Conservation (phyloP, 2,329 filamentous ascomycete species). For the Colletotrichum plurivorum region DNA sequence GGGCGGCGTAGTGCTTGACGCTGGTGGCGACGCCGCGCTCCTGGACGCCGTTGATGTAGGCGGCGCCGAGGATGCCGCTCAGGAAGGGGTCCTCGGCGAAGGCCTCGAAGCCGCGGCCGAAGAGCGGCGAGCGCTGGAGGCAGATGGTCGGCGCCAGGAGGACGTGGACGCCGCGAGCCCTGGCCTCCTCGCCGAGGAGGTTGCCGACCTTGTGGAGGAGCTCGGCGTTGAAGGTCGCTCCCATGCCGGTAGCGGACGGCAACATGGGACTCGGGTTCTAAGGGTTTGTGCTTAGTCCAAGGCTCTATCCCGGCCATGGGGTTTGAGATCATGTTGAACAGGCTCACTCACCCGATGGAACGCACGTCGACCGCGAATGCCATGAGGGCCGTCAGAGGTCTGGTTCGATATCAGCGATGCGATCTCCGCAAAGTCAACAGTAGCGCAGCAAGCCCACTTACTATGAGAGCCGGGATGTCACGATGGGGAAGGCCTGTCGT, state of each 20-base stretch:
- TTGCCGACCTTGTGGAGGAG: constrained; percentile 69
- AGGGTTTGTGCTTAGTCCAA: constrained; percentile 19
- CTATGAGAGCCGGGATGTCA: constrained; percentile 32
- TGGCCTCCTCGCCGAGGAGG: constrained; percentile 68
- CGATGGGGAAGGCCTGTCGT: constrained; percentile 39
- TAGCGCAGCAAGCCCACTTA: neutral
- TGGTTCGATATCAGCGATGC: neutral
- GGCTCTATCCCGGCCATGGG: neutral
- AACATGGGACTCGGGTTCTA: constrained; percentile 46
- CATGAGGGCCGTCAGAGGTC: constrained; percentile 36
- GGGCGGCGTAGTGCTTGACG: constrained; percentile 62
- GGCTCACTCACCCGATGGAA: constrained; percentile 24
- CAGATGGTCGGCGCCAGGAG: constrained; percentile 76
- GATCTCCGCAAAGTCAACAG: no score
- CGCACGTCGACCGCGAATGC: constrained; percentile 31
- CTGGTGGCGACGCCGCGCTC: constrained; percentile 58
- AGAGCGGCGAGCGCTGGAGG: constrained; percentile 62
- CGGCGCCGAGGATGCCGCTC: constrained; percentile 58
- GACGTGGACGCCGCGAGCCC: constrained; percentile 76
- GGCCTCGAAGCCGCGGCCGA: constrained; percentile 63
- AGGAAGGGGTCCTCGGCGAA: constrained; percentile 64
- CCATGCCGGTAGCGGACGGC: constrained; percentile 53
- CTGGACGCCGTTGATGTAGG: constrained; percentile 60
- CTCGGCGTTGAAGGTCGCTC: constrained; percentile 73
- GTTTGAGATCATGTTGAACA: neutral